Evolutionary conservation across 176 grass and related monocot genomes (phyloP), one percentile per base, ranked within the genome.

Genomic region (Pontederia crassipes): DNA sequence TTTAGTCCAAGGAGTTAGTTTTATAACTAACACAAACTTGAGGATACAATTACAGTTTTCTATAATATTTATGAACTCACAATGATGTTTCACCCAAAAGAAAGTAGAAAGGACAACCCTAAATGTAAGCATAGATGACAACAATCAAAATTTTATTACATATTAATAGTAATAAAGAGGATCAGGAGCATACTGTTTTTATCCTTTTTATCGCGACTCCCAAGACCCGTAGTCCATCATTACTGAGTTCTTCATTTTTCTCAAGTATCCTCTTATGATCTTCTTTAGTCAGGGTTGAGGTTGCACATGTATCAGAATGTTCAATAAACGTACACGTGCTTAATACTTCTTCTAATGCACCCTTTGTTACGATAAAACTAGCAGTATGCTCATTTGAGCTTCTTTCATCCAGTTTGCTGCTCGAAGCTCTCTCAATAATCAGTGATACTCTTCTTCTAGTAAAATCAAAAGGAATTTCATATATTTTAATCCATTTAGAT

Each of bases 381-480:
- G 60, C 40, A 62, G 46, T 56, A 15, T 56, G 58, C 46, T 49
- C 56, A 59, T 51, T 20, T 13, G 48, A 50, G 11, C 26, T 12
- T 24, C 20, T 62, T 54, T 47, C 28, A 73, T 73, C 49, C 59
- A 2, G 2, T 46, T 14, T 73, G 20, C n/a, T 55, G 28, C 54
- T 26, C 54, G 54, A 13, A 45, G 56, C 52, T 74, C 70, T 55
- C 73, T 80, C 71, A 17, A 80, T 29, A 53, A 80, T 68, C 40
- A 80, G 64, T 45, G 78, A 74, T 45, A 74, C 63, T 54, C 70
- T 68, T 80, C 78, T 80, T 63, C 78, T 72, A 12, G 17, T 57
- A 50, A 75, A 80, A 80, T 80, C 71, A 48, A 80, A 80, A 6
- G 78, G 71, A 69, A 80, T 48, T 51, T 80, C 78, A 17, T 74